These are phyloP conservation scores for Plasmodium adleri DNA, from an alignment of 169 alveolate species.

Conservation along the genomic window DNA sequence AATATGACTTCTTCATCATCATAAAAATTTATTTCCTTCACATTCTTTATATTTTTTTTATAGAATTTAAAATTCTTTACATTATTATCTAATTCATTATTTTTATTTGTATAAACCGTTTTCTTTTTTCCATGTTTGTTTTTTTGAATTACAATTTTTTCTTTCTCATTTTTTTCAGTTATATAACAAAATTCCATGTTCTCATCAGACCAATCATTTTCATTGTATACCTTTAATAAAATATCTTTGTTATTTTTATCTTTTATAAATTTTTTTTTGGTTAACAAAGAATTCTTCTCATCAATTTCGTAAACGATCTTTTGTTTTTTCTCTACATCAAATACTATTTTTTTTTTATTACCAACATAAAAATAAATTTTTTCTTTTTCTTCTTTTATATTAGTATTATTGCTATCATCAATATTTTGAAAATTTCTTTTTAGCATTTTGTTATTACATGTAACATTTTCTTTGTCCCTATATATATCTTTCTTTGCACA, in stretches of 20 bases:
- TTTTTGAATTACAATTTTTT: slow-evolving; percentile 30
- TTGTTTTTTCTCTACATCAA: slow-evolving; percentile 38
- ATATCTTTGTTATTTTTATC: slow-evolving; percentile 12
- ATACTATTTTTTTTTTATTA: slow-evolving; percentile 37
- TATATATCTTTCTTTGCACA: background rate
- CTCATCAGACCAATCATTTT: slow-evolving; percentile 55
- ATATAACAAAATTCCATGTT: slow-evolving; percentile 31
- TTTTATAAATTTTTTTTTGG: slow-evolving; percentile 9
- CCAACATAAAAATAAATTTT: slow-evolving; percentile 29
- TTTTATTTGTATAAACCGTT: background rate
- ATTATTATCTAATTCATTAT: slow-evolving; percentile 14
- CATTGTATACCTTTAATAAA: slow-evolving; percentile 8
- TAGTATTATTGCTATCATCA: too few relatives aligned
- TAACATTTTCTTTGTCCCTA: background rate
- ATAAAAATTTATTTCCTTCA: slow-evolving; percentile 17
- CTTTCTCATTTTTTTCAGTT: slow-evolving; percentile 24
- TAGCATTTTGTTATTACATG: background rate
- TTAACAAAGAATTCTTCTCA: slow-evolving; percentile 11
- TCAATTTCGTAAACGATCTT: slow-evolving; percentile 29
- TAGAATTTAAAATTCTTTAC: slow-evolving; percentile 12
- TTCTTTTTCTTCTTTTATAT: background rate
- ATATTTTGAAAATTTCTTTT: too few relatives aligned
- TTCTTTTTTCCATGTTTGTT: slow-evolving; percentile 7
- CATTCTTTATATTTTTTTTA: background rate
- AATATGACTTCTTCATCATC: slow-evolving; percentile 33